Conservation (phyloP, 495 filamentous ascomycete species). For the Aspergillus heteromorphus region DNA sequence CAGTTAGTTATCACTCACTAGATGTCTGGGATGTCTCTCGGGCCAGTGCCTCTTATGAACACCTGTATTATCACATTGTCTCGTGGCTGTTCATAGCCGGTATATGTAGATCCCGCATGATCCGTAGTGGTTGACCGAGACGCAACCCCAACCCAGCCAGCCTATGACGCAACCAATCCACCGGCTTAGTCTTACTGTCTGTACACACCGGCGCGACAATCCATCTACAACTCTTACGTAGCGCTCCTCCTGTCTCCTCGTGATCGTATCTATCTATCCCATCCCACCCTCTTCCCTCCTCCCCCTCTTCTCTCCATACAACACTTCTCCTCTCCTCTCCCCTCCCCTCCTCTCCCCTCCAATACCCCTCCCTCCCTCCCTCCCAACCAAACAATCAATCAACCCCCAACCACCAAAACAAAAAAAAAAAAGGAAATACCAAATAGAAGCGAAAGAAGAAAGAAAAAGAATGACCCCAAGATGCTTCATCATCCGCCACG, state of each 20-base stretch:
- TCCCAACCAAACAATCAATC: neutral
- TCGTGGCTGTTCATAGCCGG: too few species aligned
- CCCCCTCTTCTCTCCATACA: neutral
- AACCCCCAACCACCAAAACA: neutral
- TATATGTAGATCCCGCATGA: too few species aligned
- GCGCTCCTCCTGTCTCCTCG: neutral
- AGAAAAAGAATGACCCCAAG: constrained; percentile 58
- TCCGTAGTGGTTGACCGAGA: too few species aligned
- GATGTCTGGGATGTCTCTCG: constrained; percentile 8
- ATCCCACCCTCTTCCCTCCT: neutral
- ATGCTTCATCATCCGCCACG: constrained; percentile 89
- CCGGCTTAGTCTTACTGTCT: neutral
- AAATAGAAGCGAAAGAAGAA: neutral
- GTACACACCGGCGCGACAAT: neutral
- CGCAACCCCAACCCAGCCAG: too few species aligned
- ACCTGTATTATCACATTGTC: constrained; percentile 4
- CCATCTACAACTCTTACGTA: neutral
- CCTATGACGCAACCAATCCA: neutral
- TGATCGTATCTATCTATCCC: too few species aligned
- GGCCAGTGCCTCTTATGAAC: constrained; percentile 1
- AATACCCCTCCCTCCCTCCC: neutral
- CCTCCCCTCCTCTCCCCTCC: neutral
- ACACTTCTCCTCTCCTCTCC: too few species aligned
- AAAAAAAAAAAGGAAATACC: neutral
- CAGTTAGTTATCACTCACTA: constrained; percentile 8